Evolutionary conservation across 2,329 filamentous ascomycete species (phyloP).

Genomic region (Pestalotiopsis sp.): DNA sequence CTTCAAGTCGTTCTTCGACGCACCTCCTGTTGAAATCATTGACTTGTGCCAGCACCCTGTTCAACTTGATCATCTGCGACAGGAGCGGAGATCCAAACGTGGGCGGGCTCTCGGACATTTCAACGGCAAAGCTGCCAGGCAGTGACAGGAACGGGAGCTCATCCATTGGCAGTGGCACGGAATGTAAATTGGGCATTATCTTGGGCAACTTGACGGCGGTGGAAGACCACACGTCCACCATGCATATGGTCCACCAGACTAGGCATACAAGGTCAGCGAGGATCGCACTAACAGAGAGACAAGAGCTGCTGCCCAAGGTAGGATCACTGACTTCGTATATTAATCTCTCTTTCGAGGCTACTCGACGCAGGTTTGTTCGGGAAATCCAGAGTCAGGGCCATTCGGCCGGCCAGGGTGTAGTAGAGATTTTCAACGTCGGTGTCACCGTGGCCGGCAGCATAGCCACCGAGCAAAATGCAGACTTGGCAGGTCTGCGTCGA

Average conservation of each 20-base stretch:
- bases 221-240: conserved; percentile 42
- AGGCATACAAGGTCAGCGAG: background rate
- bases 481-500: conserved; percentile 39
- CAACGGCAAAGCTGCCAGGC: background rate
- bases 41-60: conserved; percentile 39
- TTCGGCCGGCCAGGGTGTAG: conserved; percentile 37
- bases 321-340: conserved; percentile 28
- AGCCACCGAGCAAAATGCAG: conserved; percentile 37
- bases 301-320: background rate
- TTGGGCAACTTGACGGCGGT: conserved; percentile 35
- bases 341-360: conserved; percentile 35
- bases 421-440: conserved; percentile 38
- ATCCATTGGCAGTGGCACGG: conserved; percentile 36
- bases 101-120: background rate
- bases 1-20: conserved; percentile 26
- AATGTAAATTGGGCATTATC: conserved; percentile 26
- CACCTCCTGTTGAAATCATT: conserved; percentile 38
- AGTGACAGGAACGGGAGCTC: conserved; percentile 34
- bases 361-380: conserved; percentile 29
- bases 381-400: conserved; percentile 36
- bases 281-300: background rate
- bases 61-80: conserved; percentile 40
- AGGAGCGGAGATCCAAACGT: conserved; percentile 25
- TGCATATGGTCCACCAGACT: conserved; percentile 41
- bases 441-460: conserved; percentile 35